Base-by-base conservation (phyloP, 495 filamentous ascomycete species). In the Xylaria bambusicola region DNA sequence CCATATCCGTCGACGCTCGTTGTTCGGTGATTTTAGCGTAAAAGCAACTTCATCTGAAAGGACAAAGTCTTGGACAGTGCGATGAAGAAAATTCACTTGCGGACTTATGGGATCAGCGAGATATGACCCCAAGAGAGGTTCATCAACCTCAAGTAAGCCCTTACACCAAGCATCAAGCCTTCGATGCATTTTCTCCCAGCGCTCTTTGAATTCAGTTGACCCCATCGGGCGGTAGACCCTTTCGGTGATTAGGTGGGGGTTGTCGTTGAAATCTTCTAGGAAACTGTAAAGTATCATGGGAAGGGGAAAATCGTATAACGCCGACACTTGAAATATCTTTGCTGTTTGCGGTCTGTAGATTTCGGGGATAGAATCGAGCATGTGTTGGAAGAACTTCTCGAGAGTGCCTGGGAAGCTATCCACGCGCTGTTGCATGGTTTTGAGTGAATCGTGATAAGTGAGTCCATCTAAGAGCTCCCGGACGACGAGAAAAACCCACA, bases 401-500 rank as follows among this genome's bases (percentile, higher is more conserved):
- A 70, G 48, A 23, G 65, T 63, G n/a, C 44, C 31, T 0, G 69
- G 70, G 3, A 70, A 57, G 1, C 17, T 18, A 0, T 55, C 33
- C 0, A 66, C 60, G 10, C 63, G 63, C 38, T 46, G 15, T 35
- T 49, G 53, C 33, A 75, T 62, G 13, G 58, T 57, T 0, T 2
- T 6, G 9, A 63, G 52, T 0, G 46, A 50, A 46, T 75, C 72
- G 9, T 45, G 15, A 35, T 70, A 62, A 2, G 23, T 29, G 5
- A 68, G 42, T 3, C 67, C 71, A 4, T 66, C 51, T 0, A 58
- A 38, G 0, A 73, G 42, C 1, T 59, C 59, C n/a, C 42, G 48
- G 1, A 66, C 52, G 6, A 73, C 69, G 0, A 71, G 58, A 26
- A 69, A 61, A 3, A 75, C 69, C 77, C 78, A 79, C 12, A 77